Conservation (phyloP, 768 basidiomycete species). For the Suillus subaureus region DNA sequence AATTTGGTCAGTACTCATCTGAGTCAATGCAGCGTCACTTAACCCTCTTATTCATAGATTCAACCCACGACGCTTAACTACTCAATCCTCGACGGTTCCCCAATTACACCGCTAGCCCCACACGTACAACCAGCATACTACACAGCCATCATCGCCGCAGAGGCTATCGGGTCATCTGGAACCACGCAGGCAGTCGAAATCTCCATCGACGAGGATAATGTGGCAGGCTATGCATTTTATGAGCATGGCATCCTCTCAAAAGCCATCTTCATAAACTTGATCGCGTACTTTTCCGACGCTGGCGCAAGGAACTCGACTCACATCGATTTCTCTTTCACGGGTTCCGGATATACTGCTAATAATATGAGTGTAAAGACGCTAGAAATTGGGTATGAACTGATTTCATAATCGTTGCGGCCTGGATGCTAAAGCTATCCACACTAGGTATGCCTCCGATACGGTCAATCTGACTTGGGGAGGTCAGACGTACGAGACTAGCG, state of each 20-base stretch:
- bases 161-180: conserved; percentile 54
- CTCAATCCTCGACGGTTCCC: conserved; percentile 57
- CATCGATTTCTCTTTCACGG: conserved; percentile 6
- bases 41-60: conserved; percentile 41
- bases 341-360: neutral
- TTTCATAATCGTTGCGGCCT: neutral
- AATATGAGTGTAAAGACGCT: conserved; percentile 51
- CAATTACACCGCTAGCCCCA: conserved; percentile 53
- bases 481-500: conserved; percentile 46
- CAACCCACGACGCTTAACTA: conserved; percentile 62
- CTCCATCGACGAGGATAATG: conserved; percentile 42
- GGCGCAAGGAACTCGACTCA: conserved; percentile 22
- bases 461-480: conserved; percentile 57
- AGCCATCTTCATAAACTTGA: conserved; percentile 60
- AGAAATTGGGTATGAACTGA: conserved; percentile 40
- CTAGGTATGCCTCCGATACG: conserved; percentile 52
- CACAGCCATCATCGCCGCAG: conserved; percentile 59
- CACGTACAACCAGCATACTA: conserved; percentile 73
- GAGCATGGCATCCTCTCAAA: conserved; percentile 25
- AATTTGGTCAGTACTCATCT: conserved; percentile 45
- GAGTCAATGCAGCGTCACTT: neutral
- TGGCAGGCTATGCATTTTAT: conserved; percentile 43
- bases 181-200: conserved; percentile 49
- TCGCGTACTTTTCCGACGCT: conserved; percentile 46
- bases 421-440: neutral